phyloP scores from a whole-genome alignment of 129 eudicot genomes.

The Pseudognaphalium luteoalbum region DNA sequence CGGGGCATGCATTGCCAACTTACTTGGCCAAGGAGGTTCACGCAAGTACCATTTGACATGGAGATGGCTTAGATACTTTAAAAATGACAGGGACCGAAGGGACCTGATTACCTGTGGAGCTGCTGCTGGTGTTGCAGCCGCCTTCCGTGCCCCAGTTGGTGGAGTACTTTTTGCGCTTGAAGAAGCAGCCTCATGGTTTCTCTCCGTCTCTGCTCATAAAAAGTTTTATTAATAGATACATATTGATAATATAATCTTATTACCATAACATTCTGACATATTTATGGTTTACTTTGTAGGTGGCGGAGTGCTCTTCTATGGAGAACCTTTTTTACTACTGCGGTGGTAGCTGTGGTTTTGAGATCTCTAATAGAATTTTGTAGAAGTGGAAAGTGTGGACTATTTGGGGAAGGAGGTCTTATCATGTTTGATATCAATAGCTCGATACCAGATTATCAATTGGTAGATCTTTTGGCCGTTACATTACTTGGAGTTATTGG shows the following conservation, averaged over 20 bases:
- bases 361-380: conserved; percentile 74
- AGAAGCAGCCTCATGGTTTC: conserved; percentile 94
- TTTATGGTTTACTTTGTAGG: conserved; percentile 43
- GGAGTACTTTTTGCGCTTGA: conserved; percentile 99
- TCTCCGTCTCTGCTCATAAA: conserved; percentile 30
- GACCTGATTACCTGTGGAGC: conserved; percentile 98
- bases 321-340: conserved; percentile 97
- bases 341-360: conserved; percentile 87
- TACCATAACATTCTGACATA: neutral
- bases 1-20: conserved; percentile 94
- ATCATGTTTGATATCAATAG: conserved; percentile 89
- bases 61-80: conserved; percentile 88
- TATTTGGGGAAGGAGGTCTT: conserved; percentile 91
- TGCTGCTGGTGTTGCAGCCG: conserved; percentile 99
- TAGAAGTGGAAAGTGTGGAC: conserved; percentile 72
- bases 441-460: conserved; percentile 48
- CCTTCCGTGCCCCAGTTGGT: conserved; percentile 98
- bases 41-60: conserved; percentile 91
- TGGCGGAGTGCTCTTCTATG: conserved; percentile 99
- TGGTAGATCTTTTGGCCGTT: conserved; percentile 70
- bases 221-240: neutral
- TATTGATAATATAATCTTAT: no score
- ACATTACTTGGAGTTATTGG: conserved; percentile 76
- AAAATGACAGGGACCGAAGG: conserved; percentile 91
- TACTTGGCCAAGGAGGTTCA: conserved; percentile 98